Evolutionary conservation across 371 early-diverging fungal genomes (phyloP).

Genomic region (Mucor lusitanicus): DNA sequence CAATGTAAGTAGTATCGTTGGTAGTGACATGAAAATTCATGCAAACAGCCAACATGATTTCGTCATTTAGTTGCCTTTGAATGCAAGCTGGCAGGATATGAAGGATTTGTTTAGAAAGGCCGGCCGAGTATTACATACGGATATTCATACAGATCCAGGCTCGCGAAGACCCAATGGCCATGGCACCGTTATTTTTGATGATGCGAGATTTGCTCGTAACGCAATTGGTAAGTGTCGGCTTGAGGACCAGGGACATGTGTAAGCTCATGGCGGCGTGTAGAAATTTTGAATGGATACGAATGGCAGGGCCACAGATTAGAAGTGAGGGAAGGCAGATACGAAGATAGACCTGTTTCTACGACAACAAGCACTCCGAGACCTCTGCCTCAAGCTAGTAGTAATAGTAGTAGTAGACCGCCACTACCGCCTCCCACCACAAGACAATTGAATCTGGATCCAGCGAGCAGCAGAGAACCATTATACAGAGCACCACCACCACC

Average conservation of each 20-base stretch:
- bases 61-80: conserved; percentile 64
- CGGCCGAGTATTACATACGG: conserved; percentile 72
- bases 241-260: background rate
- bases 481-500: conserved; percentile 12
- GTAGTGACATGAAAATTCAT: no score
- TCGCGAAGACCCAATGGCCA: conserved; percentile 67
- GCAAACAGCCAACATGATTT: background rate
- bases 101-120: conserved; percentile 82
- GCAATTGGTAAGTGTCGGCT: conserved; percentile 58
- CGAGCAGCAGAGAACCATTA: background rate
- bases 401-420: background rate
- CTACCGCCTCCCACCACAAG: background rate
- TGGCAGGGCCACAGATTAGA: conserved; percentile 76
- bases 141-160: conserved; percentile 69
- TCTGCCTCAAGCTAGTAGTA: background rate
- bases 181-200: conserved; percentile 74
- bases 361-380: background rate
- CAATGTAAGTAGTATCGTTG: conserved; percentile 50
- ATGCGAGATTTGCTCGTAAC: conserved; percentile 66
- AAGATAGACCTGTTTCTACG: conserved; percentile 5
- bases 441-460: background rate
- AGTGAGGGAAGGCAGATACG: conserved; percentile 72
- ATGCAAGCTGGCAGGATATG: conserved; percentile 81
- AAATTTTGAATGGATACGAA: conserved; percentile 74
- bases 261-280: conserved; percentile 21